Evolutionary conservation across 345 rosid species (phyloP).

Genomic region (Lumnitzera littorea): DNA sequence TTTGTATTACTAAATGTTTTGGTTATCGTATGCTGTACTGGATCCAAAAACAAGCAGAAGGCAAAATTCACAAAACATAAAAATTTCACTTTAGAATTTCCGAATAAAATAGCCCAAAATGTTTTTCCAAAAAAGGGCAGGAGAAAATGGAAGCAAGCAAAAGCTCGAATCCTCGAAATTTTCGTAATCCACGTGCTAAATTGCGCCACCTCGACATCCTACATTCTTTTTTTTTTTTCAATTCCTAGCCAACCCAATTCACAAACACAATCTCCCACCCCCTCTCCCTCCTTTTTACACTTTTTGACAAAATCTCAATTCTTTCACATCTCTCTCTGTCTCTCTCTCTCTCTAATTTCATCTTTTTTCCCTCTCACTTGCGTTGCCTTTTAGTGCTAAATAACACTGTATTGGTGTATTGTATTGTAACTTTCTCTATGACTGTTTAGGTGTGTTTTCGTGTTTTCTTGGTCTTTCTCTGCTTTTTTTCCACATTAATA

Average conservation of each 20-base stretch:
- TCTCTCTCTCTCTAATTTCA: not conserved
- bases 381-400: not conserved
- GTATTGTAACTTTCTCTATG: not conserved
- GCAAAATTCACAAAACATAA: too few relatives aligned
- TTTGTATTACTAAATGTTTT: too few relatives aligned
- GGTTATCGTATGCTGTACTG: too few relatives aligned
- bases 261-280: not conserved
- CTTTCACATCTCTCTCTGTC: slow-evolving; percentile 1
- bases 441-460: slow-evolving; percentile 24
- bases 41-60: too few relatives aligned
- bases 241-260: not conserved
- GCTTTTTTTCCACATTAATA: slow-evolving; percentile 10
- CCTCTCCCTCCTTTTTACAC: not conserved
- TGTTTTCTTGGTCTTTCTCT: slow-evolving; percentile 33
- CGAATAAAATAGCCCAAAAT: too few relatives aligned
- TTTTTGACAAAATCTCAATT: not conserved
- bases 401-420: not conserved
- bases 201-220: slow-evolving; percentile 40
- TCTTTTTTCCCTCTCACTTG: not conserved
- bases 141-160: not conserved
- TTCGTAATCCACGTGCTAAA: slow-evolving; percentile 39
- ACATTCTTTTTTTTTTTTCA: slow-evolving; percentile 2
- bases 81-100: too few relatives aligned
- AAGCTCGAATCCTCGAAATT: slow-evolving; percentile 10
- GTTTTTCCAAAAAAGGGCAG: slow-evolving; percentile 1